Evolutionary conservation across 73 alveolate genomes (phyloP).

Genomic region (Durusdinium trenchii): DNA sequence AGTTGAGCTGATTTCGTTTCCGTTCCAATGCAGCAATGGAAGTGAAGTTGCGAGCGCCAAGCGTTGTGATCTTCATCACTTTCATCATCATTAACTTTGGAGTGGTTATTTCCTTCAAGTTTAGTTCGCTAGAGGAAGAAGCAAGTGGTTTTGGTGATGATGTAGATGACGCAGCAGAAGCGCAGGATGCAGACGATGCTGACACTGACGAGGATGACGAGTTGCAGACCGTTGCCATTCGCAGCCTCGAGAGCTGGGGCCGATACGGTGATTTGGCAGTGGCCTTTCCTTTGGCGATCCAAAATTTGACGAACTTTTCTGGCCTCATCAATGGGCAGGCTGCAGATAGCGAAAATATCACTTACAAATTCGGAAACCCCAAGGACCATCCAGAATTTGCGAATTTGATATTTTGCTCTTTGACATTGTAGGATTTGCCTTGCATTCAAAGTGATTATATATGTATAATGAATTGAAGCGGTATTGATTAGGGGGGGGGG

Average conservation of each 20-base stretch:
- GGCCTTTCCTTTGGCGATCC: constrained; percentile 37
- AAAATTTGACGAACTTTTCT: constrained; percentile 48
- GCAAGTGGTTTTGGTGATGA: background rate
- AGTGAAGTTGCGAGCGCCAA: background rate
- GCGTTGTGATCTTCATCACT: background rate
- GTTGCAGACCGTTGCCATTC: background rate
- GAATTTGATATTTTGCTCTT: too few species aligned
- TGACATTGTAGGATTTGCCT: too few species aligned
- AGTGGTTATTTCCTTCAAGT: background rate
- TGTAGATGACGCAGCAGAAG: background rate
- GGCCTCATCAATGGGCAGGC: constrained; percentile 11
- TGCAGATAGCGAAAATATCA: constrained; percentile 42
- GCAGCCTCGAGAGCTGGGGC: constrained; percentile 2
- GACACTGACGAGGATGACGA: background rate
- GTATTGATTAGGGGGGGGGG: too few species aligned
- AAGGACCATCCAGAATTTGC: background rate
- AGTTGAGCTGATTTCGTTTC: too few species aligned
- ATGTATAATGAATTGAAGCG: too few species aligned
- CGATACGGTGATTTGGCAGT: constrained; percentile 30
- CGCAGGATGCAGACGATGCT: background rate
- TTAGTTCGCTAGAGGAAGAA: background rate
- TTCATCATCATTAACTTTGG: background rate
- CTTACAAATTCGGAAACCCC: constrained; percentile 21
- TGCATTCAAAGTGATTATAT: too few species aligned
- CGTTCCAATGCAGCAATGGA: background rate